Base-by-base conservation (phyloP, 108 stramenopile species). In the Cyclotella atomus region DNA sequence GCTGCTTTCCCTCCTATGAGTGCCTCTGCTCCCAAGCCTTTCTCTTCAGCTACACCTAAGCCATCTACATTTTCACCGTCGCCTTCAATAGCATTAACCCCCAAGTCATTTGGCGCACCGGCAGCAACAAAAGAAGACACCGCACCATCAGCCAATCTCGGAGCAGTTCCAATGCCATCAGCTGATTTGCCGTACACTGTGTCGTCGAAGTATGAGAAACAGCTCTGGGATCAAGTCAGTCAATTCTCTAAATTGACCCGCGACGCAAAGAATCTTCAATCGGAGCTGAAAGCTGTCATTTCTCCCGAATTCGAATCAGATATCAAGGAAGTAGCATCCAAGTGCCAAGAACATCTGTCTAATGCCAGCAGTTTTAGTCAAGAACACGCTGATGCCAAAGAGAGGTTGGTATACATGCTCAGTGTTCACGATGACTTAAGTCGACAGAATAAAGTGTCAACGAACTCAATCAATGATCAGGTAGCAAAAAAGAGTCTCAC, bases 361-460 rank as follows among this genome's bases (percentile, higher is more conserved):
- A 67, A 62, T 60, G 59, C 59, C 30, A 27, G n/a, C 34, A 25
- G 49, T 41, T 61, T 68, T 15, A 33, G 46, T 44, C 72, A 78
- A 20, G 33, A 61, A 14, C 68, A 62, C 52, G 19, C 59, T 68
- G 71, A 52, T 50, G 17, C 56, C 34, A 33, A 62, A 30, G 33
- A 65, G 21, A 61, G 72, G 17, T 74, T 78, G 74, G n/a, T 77
- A 34, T 65, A 76, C 64, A 71, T 85, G 8, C 43, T 85, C 16
- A 78, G 84, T 53, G 49, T 73, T 25, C 61, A 73, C 14, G 81
- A 78, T 47, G 84, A 85, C 38, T 38, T 85, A 19, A 50, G 66
- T 47, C 70, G 86, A 19, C 88, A 91, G 49, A 63, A 70, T 17
- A 62, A 72, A 41, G 75, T 62, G 68, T 71, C 87, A 3, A 34